Conservation (phyloP, 257 asterid genomes). For the Lycium ferocissimum region DNA sequence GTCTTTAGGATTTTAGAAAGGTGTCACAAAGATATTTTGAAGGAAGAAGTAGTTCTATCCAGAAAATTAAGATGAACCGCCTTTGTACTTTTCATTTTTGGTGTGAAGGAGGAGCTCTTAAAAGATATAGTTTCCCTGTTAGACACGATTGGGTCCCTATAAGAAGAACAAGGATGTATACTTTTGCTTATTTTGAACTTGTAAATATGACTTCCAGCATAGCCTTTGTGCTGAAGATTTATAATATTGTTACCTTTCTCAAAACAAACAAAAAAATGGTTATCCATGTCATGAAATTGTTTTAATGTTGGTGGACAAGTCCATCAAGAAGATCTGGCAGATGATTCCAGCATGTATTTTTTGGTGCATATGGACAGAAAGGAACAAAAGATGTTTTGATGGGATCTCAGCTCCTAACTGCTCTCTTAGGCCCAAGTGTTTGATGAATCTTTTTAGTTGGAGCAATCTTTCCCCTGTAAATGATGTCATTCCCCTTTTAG, state of each 20-base stretch:
- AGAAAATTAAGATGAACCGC: background rate
- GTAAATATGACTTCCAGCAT: background rate
- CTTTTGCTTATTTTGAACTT: background rate
- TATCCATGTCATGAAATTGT: slow-evolving; percentile 9
- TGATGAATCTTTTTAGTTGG: no score
- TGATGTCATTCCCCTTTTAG: no score
- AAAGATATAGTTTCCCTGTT: slow-evolving; percentile 10
- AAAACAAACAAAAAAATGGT: background rate
- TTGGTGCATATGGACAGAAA: no score
- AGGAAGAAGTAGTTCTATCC: slow-evolving; percentile 5
- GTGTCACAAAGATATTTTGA: background rate
- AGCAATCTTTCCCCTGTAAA: no score
- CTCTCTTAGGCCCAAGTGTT: no score
- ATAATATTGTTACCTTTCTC: background rate
- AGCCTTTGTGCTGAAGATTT: slow-evolving; percentile 12
- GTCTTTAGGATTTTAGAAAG: slow-evolving; percentile 12
- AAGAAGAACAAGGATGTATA: background rate
- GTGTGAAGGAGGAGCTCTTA: background rate
- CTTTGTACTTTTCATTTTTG: background rate
- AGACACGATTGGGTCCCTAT: background rate
- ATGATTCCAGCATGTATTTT: no score
- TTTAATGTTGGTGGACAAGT: background rate
- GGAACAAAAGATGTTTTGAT: no score
- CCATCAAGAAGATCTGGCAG: no score
- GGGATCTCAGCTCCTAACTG: no score